Conservation (phyloP, 495 filamentous ascomycete species). For the Penicillium dipodomyicola region DNA sequence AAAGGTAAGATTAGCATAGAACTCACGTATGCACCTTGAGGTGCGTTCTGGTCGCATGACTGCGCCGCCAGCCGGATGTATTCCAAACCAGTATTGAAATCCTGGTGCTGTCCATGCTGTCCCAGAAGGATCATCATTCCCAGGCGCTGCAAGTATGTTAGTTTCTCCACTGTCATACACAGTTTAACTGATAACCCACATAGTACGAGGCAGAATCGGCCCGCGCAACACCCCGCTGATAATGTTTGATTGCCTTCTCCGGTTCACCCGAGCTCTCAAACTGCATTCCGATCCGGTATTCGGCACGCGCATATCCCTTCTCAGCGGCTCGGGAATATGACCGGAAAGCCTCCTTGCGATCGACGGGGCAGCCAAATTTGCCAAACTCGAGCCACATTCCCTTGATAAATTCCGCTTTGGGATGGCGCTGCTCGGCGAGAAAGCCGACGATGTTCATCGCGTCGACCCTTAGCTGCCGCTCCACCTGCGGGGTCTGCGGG, state of each 20-base stretch:
- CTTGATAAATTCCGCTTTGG: constrained; percentile 90
- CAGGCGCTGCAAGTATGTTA: constrained; percentile 55
- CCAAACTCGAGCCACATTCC: constrained; percentile 98
- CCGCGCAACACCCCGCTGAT: constrained; percentile 70
- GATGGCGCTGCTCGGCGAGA: constrained; percentile 85
- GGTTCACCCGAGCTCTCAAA: constrained; percentile 92
- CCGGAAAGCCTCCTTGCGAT: constrained; percentile 91
- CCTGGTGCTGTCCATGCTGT: constrained; percentile 83
- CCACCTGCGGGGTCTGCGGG: constrained; percentile 75
- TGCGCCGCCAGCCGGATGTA: constrained; percentile 79
- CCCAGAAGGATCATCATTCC: constrained; percentile 98
- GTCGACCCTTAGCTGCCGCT: constrained; percentile 82
- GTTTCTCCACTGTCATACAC: constrained; percentile 9
- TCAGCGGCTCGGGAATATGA: constrained; percentile 84
- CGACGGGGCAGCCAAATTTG: constrained; percentile 82
- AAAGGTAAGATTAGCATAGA: not conserved
- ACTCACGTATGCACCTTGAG: constrained; percentile 86
- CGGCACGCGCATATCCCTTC: constrained; percentile 86
- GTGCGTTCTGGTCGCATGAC: constrained; percentile 93
- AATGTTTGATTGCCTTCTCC: constrained; percentile 85
- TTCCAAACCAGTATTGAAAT: constrained; percentile 73
- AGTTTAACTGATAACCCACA: constrained; percentile 30
- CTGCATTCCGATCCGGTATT: constrained; percentile 98
- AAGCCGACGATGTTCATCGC: constrained; percentile 90
- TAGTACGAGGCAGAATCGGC: constrained; percentile 93